Conservation (phyloP, 148 eudicot species). For the Heliosperma pusillum region DNA sequence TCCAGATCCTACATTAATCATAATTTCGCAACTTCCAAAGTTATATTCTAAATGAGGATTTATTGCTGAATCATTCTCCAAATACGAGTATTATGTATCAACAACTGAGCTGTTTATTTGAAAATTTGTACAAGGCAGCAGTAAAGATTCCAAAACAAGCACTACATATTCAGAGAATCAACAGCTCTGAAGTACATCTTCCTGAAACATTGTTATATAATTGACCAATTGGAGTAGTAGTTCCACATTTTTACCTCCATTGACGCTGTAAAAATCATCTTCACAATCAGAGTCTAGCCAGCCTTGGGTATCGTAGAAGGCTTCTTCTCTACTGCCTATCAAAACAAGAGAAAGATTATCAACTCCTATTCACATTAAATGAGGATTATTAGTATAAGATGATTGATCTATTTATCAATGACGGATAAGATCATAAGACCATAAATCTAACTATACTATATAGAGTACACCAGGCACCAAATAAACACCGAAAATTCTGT, state of each 20-base stretch:
- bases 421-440: background rate
- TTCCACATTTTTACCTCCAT: constrained; percentile 53
- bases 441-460: background rate
- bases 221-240: background rate
- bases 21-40: background rate
- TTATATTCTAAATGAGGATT: background rate
- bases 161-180: background rate
- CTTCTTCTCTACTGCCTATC: constrained; percentile 80
- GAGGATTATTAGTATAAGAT: background rate
- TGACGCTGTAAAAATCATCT: constrained; percentile 78
- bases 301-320: constrained; percentile 70
- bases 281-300: constrained; percentile 91
- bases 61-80: background rate
- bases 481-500: background rate
- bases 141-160: background rate
- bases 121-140: background rate
- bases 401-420: background rate
- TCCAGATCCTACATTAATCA: background rate
- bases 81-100: background rate
- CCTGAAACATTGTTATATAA: background rate
- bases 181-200: background rate
- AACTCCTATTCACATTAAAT: background rate
- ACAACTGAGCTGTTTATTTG: background rate
- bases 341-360: background rate
- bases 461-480: background rate